These are phyloP conservation scores for Fusarium sp. DNA, from an alignment of 2,329 filamentous ascomycete species.

Conservation along the genomic window DNA sequence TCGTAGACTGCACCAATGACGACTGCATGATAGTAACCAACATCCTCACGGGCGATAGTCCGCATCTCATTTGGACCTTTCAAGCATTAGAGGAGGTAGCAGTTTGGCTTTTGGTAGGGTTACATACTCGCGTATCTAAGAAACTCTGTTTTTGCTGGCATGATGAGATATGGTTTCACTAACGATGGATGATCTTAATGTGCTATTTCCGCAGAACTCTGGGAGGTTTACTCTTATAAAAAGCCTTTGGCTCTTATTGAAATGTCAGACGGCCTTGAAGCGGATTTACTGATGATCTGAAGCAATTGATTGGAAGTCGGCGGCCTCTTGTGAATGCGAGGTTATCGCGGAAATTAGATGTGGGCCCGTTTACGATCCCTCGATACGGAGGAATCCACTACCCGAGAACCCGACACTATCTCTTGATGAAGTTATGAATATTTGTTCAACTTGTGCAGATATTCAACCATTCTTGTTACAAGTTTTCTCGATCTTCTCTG, in stretches of 20 bases:
- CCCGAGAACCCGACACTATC: slow-evolving; percentile 11
- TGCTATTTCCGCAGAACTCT: background rate
- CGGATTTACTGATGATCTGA: background rate
- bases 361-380: slow-evolving; percentile 8
- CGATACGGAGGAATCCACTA: background rate
- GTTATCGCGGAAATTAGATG: slow-evolving; percentile 9
- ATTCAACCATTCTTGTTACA: background rate
- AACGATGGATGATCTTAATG: background rate
- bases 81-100: background rate
- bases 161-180: background rate
- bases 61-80: slow-evolving; percentile 42
- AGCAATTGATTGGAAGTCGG: slow-evolving; percentile 2
- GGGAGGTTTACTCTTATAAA: background rate
- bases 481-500: background rate
- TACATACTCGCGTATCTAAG: slow-evolving; percentile 34
- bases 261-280: background rate
- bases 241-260: background rate
- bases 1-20: slow-evolving; percentile 40
- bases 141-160: slow-evolving; percentile 23
- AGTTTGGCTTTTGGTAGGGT: too few species aligned
- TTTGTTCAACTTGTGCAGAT: background rate
- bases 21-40: slow-evolving; percentile 40
- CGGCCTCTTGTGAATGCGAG: slow-evolving; percentile 29
- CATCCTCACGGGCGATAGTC: slow-evolving; percentile 37
- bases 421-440: background rate